phyloP scores from a whole-genome alignment of 805 yeast species.

The Zygosaccharomyces lentus region DNA sequence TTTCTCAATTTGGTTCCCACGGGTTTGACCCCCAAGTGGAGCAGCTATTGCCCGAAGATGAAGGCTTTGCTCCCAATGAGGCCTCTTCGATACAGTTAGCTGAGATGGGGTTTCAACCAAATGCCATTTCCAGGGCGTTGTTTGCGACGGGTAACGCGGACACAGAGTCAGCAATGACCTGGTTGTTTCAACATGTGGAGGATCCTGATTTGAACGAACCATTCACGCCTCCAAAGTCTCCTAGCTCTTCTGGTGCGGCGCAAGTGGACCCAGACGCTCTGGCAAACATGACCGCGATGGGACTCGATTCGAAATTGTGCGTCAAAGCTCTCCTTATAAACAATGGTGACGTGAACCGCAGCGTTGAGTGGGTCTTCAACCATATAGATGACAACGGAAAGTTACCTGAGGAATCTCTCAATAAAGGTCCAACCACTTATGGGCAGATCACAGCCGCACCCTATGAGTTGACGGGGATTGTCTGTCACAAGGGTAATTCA shows the following conservation, averaged over 20 bases:
- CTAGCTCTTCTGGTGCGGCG: conserved; percentile 2
- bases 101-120: conserved; percentile 85
- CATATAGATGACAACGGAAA: conserved; percentile 77
- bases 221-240: conserved; percentile 35
- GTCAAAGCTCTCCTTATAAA: conserved; percentile 64
- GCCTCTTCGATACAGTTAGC: conserved; percentile 51
- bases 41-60: conserved; percentile 27
- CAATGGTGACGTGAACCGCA: conserved; percentile 59
- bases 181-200: conserved; percentile 88
- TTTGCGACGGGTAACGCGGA: conserved; percentile 62
- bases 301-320: conserved; percentile 64
- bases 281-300: conserved; percentile 53
- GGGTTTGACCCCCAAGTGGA: conserved; percentile 34
- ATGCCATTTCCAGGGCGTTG: conserved; percentile 62
- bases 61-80: conserved; percentile 50
- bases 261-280: conserved; percentile 27
- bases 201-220: conserved; percentile 73
- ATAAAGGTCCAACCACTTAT: not conserved
- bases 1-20: conserved; percentile 41
- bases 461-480: conserved; percentile 51
- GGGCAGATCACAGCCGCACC: conserved; percentile 17
- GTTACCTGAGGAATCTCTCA: conserved; percentile 31
- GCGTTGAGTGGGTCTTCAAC: conserved; percentile 87
- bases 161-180: conserved; percentile 76
- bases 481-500: conserved; percentile 87